Evolutionary conservation across 1,284 basidiomycete genomes (phyloP), one percentile per base, ranked within the genome.

Genomic region (Cutaneotrichosporon spelunceum): DNA sequence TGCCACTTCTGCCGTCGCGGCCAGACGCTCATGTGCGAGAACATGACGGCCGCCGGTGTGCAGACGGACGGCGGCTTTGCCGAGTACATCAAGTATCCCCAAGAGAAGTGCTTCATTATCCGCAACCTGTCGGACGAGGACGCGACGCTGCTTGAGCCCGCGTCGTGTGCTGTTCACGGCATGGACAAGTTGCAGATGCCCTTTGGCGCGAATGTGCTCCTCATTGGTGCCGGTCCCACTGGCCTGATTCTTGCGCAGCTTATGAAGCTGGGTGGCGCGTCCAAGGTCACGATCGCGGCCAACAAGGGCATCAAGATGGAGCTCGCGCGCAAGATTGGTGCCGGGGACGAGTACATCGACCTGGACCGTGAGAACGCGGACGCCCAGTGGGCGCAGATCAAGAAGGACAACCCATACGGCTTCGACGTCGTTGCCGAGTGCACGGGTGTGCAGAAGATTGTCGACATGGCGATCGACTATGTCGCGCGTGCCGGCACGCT

Each of bases 391-490:
- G 82, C 81, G 39, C 80, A 88, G 76, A 79, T 93, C 67, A 90
- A 87, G 81, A 80, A 86, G 71, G 86, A 88, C 64, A 84, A 93
- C 76, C 89, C 88, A 33, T 87, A 89, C 73, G 90, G 91, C 24
- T 93, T 93, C 73, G 91, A 93, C 75, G 85, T 91, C 44, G 91
- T 93, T 30, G 89, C 89, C 55, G 91, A 93, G 78, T 91, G 90
- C 42, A 93, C 91, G 3, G 91, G 91, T 60, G 85, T 87, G 34
- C 88, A 90, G 79, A 85, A 86, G 66, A 80, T 93, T 52, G 89
- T 89, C 30, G 87, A 91, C 71, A 86, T 89, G 59, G 81, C 87
- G 30, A 89, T 93, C 78, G 84, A 91, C 80, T 91, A 90, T 73
- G 91, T 93, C 42, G 84, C 90, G 19, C 83, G 90, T 64, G 72